A percentile compares a stretch with the other conserved stretches of the same genome.
phyloP scores from a whole-genome alignment of 2,329 filamentous ascomycete genomes.

The Akanthomyces lecanii region DNA sequence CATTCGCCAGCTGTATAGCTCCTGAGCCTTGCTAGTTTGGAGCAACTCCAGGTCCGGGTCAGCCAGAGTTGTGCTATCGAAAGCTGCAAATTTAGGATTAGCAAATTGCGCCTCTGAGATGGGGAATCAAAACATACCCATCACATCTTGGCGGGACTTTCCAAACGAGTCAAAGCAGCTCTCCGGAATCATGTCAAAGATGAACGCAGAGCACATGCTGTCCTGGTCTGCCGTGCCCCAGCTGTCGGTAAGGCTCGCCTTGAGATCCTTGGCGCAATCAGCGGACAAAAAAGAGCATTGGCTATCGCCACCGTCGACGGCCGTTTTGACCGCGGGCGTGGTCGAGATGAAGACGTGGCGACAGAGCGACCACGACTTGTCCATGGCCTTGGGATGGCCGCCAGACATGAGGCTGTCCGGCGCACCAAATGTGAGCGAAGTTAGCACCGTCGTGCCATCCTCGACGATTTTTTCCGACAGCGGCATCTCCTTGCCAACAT shows the following conservation, averaged over 20 bases:
- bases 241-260: neutral
- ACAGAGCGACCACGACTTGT: constrained; percentile 4
- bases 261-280: neutral
- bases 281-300: neutral
- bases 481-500: neutral
- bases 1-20: constrained; percentile 5
- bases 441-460: neutral
- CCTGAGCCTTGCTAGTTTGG: neutral
- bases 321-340: neutral
- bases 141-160: neutral
- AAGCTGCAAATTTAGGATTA: neutral
- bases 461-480: neutral
- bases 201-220: neutral
- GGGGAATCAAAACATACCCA: neutral
- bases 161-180: neutral
- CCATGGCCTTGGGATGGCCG: neutral
- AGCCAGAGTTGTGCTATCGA: neutral
- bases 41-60: neutral
- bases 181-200: neutral
- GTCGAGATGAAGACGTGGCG: constrained; percentile 8
- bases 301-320: neutral
- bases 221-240: neutral
- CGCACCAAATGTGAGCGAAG: neutral
- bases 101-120: too few relatives aligned
- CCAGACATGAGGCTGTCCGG: neutral